Conservation (phyloP, 2,329 filamentous ascomycete species). For the Pseudogymnoascus sp. region DNA sequence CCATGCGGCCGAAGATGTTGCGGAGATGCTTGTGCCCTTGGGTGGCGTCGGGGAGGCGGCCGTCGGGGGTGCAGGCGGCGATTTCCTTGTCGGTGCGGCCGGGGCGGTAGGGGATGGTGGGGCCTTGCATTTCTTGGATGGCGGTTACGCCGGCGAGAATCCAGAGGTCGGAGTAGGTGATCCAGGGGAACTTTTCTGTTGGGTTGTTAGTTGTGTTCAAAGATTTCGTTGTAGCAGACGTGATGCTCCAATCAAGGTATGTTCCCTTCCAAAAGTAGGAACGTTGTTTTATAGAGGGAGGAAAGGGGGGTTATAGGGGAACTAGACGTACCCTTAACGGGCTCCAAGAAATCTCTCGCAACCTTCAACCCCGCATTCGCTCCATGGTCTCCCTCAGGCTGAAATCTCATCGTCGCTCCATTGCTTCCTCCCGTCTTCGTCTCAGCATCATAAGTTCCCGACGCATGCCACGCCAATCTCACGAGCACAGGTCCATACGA, state of each 20-base stretch:
- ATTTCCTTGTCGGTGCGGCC: conserved; percentile 75
- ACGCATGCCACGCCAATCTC: conserved; percentile 87
- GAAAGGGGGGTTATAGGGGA: background rate
- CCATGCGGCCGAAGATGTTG: conserved; percentile 92
- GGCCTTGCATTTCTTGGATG: conserved; percentile 93
- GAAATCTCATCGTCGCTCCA: conserved; percentile 93
- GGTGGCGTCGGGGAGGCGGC: conserved; percentile 74
- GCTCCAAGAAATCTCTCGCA: conserved; percentile 88
- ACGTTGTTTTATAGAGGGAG: background rate
- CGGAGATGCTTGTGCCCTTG: conserved; percentile 77
- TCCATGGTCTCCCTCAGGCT: conserved; percentile 79
- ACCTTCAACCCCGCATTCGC: conserved; percentile 84
- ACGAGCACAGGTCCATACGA: conserved; percentile 89
- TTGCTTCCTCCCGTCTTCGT: conserved; percentile 90
- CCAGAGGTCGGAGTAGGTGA: conserved; percentile 94
- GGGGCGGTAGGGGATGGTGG: conserved; percentile 77
- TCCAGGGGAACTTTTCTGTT: conserved; percentile 79
- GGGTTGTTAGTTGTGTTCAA: conserved; percentile 15
- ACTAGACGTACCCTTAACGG: conserved; percentile 61
- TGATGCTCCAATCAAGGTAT: background rate
- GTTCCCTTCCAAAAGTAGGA: background rate
- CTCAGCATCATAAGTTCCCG: conserved; percentile 82
- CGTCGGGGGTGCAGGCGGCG: conserved; percentile 83
- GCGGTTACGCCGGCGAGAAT: conserved; percentile 78
- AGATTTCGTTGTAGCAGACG: background rate